A percentile compares a stretch with the other conserved stretches of the same genome.
These are phyloP conservation scores for Pulveroboletus sp. DNA, from an alignment of 1,284 basidiomycete genomes.

Conservation along the genomic window DNA sequence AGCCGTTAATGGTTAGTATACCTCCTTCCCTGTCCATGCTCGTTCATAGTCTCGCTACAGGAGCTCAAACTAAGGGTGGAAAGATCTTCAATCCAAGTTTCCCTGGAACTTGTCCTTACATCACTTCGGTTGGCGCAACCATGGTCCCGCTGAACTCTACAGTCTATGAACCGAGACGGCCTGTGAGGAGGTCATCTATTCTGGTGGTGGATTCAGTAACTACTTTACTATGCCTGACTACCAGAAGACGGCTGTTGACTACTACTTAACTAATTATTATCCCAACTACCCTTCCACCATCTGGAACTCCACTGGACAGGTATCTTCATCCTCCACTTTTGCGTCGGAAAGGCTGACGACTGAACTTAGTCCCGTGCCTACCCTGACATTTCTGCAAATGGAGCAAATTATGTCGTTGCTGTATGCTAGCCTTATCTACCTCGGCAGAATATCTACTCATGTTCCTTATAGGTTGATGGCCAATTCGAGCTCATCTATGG, in stretches of 20 bases:
- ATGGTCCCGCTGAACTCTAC: background rate
- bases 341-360: background rate
- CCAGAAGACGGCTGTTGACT: conserved; percentile 37
- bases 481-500: conserved; percentile 39
- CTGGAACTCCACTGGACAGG: conserved; percentile 46
- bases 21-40: background rate
- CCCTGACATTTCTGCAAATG: conserved; percentile 43
- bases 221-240: conserved; percentile 42
- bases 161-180: conserved; percentile 30
- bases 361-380: conserved; percentile 39
- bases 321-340: conserved; percentile 17
- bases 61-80: background rate
- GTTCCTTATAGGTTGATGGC: conserved; percentile 33
- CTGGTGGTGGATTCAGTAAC: conserved; percentile 49
- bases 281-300: conserved; percentile 39
- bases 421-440: conserved; percentile 17
- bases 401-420: conserved; percentile 45
- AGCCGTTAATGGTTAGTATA: background rate
- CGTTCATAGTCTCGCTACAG: background rate
- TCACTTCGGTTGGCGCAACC: conserved; percentile 1
- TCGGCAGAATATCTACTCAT: background rate
- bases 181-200: conserved; percentile 34
- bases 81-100: conserved; percentile 1
- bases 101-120: background rate
- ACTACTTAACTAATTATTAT: conserved; percentile 33